Evolutionary conservation across 31 red algal species (phyloP).

Genomic region (Odonthalia washingtoniensis): DNA sequence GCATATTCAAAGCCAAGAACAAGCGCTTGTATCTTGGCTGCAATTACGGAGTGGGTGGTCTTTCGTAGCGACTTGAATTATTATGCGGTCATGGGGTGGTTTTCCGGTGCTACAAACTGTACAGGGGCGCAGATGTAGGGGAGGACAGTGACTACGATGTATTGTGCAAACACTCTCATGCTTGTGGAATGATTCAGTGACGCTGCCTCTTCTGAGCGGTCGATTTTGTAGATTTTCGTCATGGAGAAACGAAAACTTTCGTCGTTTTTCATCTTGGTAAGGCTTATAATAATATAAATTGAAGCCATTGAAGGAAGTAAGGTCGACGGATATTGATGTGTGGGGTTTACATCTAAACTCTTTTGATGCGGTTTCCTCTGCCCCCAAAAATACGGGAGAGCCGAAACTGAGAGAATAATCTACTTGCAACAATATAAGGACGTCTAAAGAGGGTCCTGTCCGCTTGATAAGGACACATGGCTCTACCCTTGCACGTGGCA

Average conservation of each 20-base stretch:
- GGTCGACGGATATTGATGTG: background rate
- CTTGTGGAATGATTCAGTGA: background rate
- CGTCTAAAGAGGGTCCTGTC: background rate
- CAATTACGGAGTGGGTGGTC: background rate
- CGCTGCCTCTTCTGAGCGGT: background rate
- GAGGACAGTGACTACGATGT: background rate
- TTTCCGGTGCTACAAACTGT: background rate
- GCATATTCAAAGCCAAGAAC: background rate
- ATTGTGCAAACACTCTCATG: background rate
- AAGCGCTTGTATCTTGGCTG: background rate
- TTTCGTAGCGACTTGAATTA: background rate
- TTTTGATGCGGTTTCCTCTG: background rate
- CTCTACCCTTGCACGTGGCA: background rate
- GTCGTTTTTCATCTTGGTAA: background rate
- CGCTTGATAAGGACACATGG: background rate
- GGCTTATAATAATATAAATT: too few species aligned
- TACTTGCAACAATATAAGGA: background rate
- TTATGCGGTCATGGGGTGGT: background rate
- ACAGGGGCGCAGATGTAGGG: background rate
- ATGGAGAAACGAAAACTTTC: background rate
- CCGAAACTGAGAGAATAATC: background rate
- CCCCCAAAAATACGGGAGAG: background rate
- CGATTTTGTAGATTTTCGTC: background rate
- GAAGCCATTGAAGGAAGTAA: background rate
- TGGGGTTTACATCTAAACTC: background rate